These are phyloP conservation scores for Chamaecyparis obtusa DNA, from an alignment of 75 land plant genomes.

Conservation along the genomic window DNA sequence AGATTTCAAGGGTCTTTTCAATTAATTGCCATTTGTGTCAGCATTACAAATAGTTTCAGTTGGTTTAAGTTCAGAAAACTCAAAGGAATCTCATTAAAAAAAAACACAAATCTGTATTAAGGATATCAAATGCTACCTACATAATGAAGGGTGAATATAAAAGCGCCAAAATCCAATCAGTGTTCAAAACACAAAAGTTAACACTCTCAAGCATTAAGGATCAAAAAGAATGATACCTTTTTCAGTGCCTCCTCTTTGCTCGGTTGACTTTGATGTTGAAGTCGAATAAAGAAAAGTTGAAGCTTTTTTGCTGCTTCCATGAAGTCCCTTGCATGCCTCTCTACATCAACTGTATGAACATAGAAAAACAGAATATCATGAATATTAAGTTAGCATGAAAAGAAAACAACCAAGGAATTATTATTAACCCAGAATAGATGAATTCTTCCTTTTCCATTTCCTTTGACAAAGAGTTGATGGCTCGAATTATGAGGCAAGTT, in stretches of 20 bases:
- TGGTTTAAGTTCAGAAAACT: no score
- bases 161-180: not conserved
- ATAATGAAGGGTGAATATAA: not conserved
- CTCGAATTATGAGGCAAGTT: not conserved
- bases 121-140: not conserved
- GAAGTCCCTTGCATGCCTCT: conserved; percentile 95
- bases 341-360: conserved; percentile 80
- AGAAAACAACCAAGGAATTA: not conserved
- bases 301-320: conserved; percentile 98
- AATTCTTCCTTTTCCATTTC: not conserved
- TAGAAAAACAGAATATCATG: not conserved
- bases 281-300: conserved; percentile 78
- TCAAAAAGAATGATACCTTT: conserved; percentile 45
- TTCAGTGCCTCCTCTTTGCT: conserved; percentile 65
- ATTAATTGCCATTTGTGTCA: no score
- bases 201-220: not conserved
- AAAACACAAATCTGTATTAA: no score
- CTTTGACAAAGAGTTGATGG: not conserved
- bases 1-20: no score
- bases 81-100: no score
- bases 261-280: conserved; percentile 80
- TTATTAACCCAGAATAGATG: not conserved
- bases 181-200: not conserved
- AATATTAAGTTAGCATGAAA: not conserved
- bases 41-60: no score